phyloP scores from a whole-genome alignment of 805 yeast species.

The Monosporozyma solicola region DNA sequence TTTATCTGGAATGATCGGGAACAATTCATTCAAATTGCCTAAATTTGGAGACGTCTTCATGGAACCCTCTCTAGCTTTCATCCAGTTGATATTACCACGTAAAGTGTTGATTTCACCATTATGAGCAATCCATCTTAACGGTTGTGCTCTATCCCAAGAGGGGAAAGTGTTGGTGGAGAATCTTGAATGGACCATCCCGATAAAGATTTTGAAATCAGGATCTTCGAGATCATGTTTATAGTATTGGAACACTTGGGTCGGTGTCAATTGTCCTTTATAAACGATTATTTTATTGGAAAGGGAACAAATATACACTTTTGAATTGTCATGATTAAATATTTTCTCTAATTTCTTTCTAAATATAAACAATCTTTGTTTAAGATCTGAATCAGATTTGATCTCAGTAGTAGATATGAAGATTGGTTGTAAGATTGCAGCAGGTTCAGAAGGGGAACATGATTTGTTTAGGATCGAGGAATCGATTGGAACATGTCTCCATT shows the following conservation, averaged over 20 bases:
- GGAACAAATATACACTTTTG: constrained; percentile 82
- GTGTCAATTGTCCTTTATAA: constrained; percentile 96
- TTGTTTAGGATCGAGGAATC: constrained; percentile 94
- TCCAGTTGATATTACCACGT: constrained; percentile 98
- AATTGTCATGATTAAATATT: constrained; percentile 35
- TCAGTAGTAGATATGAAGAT: constrained; percentile 52
- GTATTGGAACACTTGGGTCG: constrained; percentile 90
- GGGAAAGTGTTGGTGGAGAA: constrained; percentile 98
- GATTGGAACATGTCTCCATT: constrained; percentile 92
- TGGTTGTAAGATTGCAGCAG: constrained; percentile 77
- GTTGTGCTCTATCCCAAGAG: constrained; percentile 99
- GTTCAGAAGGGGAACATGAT: constrained; percentile 89
- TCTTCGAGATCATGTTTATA: constrained; percentile 79
- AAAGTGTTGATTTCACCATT: constrained; percentile 97
- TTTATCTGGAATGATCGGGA: constrained; percentile 95
- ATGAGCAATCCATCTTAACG: constrained; percentile 94
- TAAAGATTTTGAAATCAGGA: constrained; percentile 88
- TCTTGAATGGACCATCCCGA: constrained; percentile 93
- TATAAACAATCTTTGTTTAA: constrained; percentile 17
- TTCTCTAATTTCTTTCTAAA: constrained; percentile 3
- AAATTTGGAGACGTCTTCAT: constrained; percentile 71
- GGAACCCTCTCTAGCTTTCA: constrained; percentile 97
- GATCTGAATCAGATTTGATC: neutral
- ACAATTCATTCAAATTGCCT: constrained; percentile 73
- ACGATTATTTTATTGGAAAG: constrained; percentile 82